Evolutionary conservation across 257 asterid genomes (phyloP).

Genomic region (Solanum rostratum): DNA sequence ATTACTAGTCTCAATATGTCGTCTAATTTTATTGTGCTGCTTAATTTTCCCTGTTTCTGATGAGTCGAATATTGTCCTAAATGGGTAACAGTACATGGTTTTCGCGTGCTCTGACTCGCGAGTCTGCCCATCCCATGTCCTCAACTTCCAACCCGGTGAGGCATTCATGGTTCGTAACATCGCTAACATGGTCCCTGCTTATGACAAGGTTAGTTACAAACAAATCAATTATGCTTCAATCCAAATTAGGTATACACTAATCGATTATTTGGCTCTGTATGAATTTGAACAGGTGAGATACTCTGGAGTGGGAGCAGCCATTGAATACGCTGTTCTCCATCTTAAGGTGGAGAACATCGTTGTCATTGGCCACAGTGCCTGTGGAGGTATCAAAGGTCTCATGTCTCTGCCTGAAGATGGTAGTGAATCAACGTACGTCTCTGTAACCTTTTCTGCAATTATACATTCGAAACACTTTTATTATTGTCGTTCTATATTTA

Average conservation of each 20-base stretch:
- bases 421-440: conserved; percentile 48
- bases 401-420: conserved; percentile 76
- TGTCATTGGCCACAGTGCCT: conserved; percentile 91
- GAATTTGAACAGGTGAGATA: conserved; percentile 37
- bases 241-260: background rate
- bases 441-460: background rate
- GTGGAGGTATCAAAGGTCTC: conserved; percentile 97
- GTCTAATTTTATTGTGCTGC: background rate
- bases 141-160: conserved; percentile 82
- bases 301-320: conserved; percentile 74
- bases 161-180: conserved; percentile 77
- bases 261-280: background rate
- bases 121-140: conserved; percentile 83
- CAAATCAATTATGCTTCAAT: background rate
- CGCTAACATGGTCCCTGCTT: conserved; percentile 91
- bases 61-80: background rate
- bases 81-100: conserved; percentile 57
- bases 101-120: conserved; percentile 93
- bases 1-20: background rate
- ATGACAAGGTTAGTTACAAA: conserved; percentile 42
- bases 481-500: background rate
- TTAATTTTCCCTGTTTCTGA: background rate
- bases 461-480: background rate
- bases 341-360: conserved; percentile 80
- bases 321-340: conserved; percentile 80